Evolutionary conservation across 1,284 basidiomycete species (phyloP), one percentile per base, ranked within the genome.

Genomic region (Heterobasidion annosum): DNA sequence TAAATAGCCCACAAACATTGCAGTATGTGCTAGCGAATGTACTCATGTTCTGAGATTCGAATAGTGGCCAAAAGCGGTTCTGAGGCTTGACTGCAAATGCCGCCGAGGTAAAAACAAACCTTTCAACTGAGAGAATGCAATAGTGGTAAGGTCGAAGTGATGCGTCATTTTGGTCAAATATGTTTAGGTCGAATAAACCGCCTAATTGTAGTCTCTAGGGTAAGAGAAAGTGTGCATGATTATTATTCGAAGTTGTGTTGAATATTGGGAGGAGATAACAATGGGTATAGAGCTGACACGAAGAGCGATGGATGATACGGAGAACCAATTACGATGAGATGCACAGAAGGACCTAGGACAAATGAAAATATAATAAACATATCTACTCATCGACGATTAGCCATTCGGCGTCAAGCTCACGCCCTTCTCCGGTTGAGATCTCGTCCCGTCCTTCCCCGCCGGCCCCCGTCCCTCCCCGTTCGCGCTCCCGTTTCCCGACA

Each of bases 361-460:
- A 47, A 43, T 43, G 40, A 13, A 16, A 43, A 43, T 16, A 32
- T 16, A 47, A 32, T 47, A 18, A 16, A 16, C 45, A 47, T 32
- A 47, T 47, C 45, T 64, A 70, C 61, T 79, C 75, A 61, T 82
- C 80, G 56, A 90, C 75, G 37, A 89, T 82, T 63, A 91, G 64
- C 88, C 88, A 91, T 91, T 91, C 88, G 87, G 88, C 67, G 82
- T 91, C 87, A 81, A 79, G 81, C 81, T 82, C 81, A 77, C 70
- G 69, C 67, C 73, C 77, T 78, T 82, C 77, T 73, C 74, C 68
- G 73, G 70, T 65, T 75, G 84, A 79, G 82, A 87, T 68, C 71
- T 76, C 64, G 73, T 83, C 75, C 85, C 86, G 85, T 84, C 80
- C 81, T 70, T 86, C 80, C 65, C 79, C 77, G 68, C 76, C 70